phyloP scores from a whole-genome alignment of 352 stramenopile species.

The Peronospora farinosa region DNA sequence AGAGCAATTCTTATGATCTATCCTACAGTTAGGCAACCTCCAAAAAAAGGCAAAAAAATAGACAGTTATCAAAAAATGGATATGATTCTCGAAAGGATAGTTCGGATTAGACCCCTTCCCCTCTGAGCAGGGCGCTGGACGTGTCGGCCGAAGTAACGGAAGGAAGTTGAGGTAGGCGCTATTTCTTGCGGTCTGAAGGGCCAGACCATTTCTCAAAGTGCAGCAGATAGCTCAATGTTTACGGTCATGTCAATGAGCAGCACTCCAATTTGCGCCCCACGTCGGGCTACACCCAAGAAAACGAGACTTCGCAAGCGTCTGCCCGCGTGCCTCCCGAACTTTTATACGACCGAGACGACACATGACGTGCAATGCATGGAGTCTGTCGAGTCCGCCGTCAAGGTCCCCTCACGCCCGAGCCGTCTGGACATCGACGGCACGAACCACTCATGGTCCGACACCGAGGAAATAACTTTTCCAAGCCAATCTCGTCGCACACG shows the following conservation, averaged over 20 bases:
- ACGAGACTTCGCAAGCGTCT: conserved; percentile 26
- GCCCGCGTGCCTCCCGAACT: conserved; percentile 23
- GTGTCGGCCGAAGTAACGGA: conserved; percentile 15
- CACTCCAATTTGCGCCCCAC: background rate
- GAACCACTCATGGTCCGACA: conserved; percentile 41
- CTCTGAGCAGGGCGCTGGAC: conserved; percentile 26
- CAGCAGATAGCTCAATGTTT: conserved; percentile 14
- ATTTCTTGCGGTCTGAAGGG: background rate
- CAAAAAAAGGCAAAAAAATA: background rate
- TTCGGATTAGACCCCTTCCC: conserved; percentile 14
- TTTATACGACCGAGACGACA: conserved; percentile 12
- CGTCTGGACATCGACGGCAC: conserved; percentile 12
- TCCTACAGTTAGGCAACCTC: background rate
- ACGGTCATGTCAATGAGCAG: conserved; percentile 22
- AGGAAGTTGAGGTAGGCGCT: conserved; percentile 24
- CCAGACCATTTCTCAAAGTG: conserved; percentile 4
- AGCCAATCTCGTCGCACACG: conserved; percentile 14
- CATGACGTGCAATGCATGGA: conserved; percentile 7
- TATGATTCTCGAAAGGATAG: conserved; percentile 5
- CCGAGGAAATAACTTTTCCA: conserved; percentile 29
- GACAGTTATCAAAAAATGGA: background rate
- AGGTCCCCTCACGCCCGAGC: conserved; percentile 1
- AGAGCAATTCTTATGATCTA: too few species aligned
- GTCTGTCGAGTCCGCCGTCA: conserved; percentile 5
- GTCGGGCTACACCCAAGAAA: conserved; percentile 7